phyloP scores from a whole-genome alignment of 139 green algal genomes.

The Closterium sp. region DNA sequence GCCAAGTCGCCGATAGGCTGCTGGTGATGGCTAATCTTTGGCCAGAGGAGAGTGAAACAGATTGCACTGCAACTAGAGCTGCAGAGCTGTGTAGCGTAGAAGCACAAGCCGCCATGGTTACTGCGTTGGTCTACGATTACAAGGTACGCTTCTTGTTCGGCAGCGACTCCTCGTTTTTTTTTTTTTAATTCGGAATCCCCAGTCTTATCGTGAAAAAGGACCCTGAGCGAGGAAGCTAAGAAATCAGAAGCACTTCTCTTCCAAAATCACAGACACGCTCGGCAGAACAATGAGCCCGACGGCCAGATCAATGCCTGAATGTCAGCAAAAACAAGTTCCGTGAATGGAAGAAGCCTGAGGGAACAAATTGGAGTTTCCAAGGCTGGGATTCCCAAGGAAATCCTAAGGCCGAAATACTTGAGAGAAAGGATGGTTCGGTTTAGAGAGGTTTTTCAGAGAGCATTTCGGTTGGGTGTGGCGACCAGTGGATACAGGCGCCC shows the following conservation, averaged over 20 bases:
- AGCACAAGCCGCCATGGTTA: background rate
- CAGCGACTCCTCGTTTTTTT: background rate
- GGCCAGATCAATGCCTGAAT: background rate
- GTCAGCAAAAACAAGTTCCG: background rate
- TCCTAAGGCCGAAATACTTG: background rate
- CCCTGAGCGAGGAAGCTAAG: background rate
- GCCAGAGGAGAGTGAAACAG: background rate
- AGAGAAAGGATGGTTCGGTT: no score
- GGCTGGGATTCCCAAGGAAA: background rate
- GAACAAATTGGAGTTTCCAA: background rate
- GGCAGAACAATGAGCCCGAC: background rate
- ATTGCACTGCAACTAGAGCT: background rate
- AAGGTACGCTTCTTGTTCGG: no score
- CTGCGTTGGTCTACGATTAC: background rate
- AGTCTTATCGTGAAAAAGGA: background rate
- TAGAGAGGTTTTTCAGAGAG: no score
- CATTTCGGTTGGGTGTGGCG: no score
- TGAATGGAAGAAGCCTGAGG: no score
- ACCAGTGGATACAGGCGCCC: no score
- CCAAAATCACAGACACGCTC: background rate
- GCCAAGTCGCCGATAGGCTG: background rate
- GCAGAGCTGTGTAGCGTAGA: background rate
- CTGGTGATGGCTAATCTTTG: background rate
- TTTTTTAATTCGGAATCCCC: no score
- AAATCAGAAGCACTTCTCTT: no score